Conservation (phyloP, 169 alveolate species). For the Eimeria maxima region DNA sequence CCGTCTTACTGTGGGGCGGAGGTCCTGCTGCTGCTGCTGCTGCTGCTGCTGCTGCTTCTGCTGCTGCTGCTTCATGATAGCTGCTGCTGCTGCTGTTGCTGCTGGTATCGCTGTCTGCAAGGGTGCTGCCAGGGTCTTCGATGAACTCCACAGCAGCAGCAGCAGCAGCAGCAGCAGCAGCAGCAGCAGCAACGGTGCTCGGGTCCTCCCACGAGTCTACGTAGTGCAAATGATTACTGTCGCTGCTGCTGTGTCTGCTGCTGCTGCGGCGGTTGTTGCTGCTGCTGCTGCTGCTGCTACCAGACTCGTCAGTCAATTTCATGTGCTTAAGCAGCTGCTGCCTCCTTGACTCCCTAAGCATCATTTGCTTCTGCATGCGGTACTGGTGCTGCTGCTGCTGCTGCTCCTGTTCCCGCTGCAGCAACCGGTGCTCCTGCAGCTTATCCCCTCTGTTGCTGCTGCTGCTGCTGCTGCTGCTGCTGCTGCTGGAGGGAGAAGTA, state of each 20-base stretch:
- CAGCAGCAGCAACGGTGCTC: not conserved
- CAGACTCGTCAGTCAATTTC: not conserved
- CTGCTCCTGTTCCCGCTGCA: not conserved
- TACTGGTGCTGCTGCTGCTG: conserved; percentile 58
- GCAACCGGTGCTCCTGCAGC: too few relatives aligned
- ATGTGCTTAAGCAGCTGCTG: conserved; percentile 51
- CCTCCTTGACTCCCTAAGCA: conserved; percentile 7
- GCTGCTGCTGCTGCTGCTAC: conserved; percentile 27
- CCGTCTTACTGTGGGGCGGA: conserved; percentile 12
- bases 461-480: conserved; percentile 10
- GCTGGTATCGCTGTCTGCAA: not conserved
- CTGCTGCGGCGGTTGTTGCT: conserved; percentile 61
- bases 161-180: too few relatives aligned
- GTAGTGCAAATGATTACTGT: not conserved
- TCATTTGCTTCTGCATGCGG: conserved; percentile 28
- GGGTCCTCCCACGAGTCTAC: not conserved
- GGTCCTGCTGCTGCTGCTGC: not conserved
- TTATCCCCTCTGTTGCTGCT: not conserved
- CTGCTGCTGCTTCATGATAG: not conserved
- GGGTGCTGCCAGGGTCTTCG: too few relatives aligned
- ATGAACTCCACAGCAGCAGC: too few relatives aligned
- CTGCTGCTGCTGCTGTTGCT: conserved; percentile 51
- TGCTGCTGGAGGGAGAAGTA: not conserved
- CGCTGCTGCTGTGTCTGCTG: conserved; percentile 43
- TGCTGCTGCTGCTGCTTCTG: conserved; percentile 52